phyloP scores from a whole-genome alignment of 495 filamentous ascomycete genomes.

The Trichoderma virens region DNA sequence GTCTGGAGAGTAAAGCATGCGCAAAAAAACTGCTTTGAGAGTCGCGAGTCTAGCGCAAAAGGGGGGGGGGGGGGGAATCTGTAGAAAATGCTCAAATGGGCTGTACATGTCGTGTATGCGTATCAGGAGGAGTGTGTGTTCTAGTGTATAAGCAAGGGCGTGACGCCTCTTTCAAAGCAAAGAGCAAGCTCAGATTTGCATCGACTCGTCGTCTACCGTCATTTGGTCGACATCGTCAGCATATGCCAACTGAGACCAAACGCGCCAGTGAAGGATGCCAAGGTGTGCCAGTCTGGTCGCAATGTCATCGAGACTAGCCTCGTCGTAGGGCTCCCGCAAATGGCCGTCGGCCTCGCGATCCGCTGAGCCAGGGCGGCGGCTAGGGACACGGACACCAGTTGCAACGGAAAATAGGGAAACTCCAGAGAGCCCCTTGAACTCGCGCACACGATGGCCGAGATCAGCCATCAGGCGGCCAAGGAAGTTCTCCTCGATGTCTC shows the following conservation, averaged over 20 bases:
- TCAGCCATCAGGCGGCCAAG: constrained; percentile 33
- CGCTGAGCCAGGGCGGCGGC: constrained; percentile 20
- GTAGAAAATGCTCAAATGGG: not conserved
- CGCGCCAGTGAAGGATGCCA: constrained; percentile 74
- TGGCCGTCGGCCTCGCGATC: constrained; percentile 14
- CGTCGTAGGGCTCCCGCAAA: constrained; percentile 17
- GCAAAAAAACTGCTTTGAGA: not conserved
- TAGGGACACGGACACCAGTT: constrained; percentile 29
- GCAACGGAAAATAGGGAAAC: constrained; percentile 45
- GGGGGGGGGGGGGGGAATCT: not conserved
- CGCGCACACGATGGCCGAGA: constrained; percentile 37
- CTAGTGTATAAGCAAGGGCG: no score
- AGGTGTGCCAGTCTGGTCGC: constrained; percentile 71
- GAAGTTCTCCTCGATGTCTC: constrained; percentile 32
- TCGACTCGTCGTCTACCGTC: constrained; percentile 7
- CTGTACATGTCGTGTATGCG: not conserved
- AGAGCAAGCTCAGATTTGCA: not conserved
- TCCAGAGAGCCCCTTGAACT: constrained; percentile 41
- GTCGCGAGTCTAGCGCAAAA: not conserved
- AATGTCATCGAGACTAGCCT: constrained; percentile 55
- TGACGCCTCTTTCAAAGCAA: no score
- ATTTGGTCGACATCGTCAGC: constrained; percentile 24
- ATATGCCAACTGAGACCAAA: constrained; percentile 72
- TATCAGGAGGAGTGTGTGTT: not conserved
- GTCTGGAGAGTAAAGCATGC: not conserved